Conservation (phyloP, 1,284 basidiomycete genomes). For the Naganishia sp. region DNA sequence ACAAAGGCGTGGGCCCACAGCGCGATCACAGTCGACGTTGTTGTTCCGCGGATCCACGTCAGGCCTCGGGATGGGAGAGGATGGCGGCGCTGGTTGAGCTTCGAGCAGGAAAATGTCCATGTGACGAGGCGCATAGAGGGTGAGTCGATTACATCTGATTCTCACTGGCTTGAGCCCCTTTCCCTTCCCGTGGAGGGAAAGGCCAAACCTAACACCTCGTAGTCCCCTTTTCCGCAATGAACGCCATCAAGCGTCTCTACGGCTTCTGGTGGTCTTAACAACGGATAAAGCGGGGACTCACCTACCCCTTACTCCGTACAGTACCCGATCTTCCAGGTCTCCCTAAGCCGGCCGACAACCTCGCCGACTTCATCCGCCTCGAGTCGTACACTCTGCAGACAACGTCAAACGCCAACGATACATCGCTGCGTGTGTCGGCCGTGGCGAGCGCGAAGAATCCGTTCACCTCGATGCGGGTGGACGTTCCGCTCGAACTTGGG, state of each 20-base stretch:
- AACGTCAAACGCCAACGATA: background rate
- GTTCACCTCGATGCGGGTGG: slow-evolving; percentile 34
- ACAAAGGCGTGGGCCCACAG: slow-evolving; percentile 46
- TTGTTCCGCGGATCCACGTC: slow-evolving; percentile 37
- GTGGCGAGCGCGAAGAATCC: slow-evolving; percentile 44
- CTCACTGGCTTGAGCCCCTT: background rate
- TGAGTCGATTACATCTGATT: slow-evolving; percentile 17
- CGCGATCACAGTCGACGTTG: slow-evolving; percentile 38
- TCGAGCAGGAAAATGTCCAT: slow-evolving; percentile 39
- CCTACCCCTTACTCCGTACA: slow-evolving; percentile 33
- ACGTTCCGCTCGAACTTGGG: slow-evolving; percentile 46
- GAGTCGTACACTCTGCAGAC: slow-evolving; percentile 44
- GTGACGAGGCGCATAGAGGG: slow-evolving; percentile 30
- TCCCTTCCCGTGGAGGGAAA: background rate
- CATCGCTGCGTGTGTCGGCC: slow-evolving; percentile 41
- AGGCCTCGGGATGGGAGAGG: slow-evolving; percentile 34
- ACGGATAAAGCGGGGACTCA: background rate
- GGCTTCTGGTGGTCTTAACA: background rate
- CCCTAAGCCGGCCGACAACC: slow-evolving; percentile 47
- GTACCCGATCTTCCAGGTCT: slow-evolving; percentile 48
- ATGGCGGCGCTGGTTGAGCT: slow-evolving; percentile 39
- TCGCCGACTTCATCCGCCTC: slow-evolving; percentile 46
- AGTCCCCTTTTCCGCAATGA: slow-evolving; percentile 3
- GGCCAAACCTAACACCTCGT: background rate
- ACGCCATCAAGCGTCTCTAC: slow-evolving; percentile 1